phyloP scores from a whole-genome alignment of 73 alveolate genomes.

The Uronychia binucleata region DNA sequence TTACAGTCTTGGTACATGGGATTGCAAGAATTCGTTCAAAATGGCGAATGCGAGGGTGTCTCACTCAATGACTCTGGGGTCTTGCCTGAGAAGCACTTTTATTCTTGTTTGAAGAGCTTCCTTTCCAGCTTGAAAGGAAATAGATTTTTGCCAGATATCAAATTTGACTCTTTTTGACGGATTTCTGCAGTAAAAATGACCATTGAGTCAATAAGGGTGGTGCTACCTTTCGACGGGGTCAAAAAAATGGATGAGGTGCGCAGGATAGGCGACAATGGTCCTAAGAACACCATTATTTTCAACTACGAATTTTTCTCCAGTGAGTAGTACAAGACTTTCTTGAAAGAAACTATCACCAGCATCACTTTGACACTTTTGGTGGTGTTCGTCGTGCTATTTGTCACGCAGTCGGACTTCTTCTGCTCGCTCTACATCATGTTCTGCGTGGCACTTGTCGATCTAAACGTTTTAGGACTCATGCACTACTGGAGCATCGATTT shows the following conservation, averaged over 20 bases:
- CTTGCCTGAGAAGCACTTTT: no score
- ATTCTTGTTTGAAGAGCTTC: no score
- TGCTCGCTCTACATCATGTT: neutral
- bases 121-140: no score
- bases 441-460: conserved; percentile 22
- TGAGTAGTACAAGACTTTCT: conserved; percentile 2
- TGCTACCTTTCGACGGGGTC: conserved; percentile 11
- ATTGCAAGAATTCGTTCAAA: no score
- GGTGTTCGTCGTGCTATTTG: conserved; percentile 20
- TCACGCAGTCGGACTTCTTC: conserved; percentile 1
- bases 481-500: conserved; percentile 41
- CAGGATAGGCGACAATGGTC: neutral
- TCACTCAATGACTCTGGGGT: no score
- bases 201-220: no score
- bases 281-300: neutral
- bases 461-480: conserved; percentile 39
- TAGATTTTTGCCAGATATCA: no score
- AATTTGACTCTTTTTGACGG: no score
- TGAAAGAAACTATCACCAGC: conserved; percentile 19
- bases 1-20: no score
- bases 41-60: no score
- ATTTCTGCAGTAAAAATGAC: no score
- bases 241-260: neutral
- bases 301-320: neutral
- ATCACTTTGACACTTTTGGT: conserved; percentile 30